Conservation (phyloP, 2,329 filamentous ascomycete species). For the Herpotrichia juniperi region DNA sequence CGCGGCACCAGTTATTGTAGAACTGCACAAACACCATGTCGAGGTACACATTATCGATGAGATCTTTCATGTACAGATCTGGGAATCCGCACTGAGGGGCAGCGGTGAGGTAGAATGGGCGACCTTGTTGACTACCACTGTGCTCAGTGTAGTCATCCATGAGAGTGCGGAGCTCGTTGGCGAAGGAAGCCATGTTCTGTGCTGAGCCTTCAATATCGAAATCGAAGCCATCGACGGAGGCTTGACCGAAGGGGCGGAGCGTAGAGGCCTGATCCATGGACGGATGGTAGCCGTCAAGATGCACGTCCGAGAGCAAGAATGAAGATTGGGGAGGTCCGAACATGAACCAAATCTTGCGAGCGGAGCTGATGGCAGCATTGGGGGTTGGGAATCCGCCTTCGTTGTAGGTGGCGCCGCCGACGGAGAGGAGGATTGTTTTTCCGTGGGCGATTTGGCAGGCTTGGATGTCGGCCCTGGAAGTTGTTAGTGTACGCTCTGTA, state of each 20-base stretch:
- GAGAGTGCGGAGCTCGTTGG: constrained; percentile 59
- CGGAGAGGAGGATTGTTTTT: constrained; percentile 75
- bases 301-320: constrained; percentile 69
- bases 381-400: constrained; percentile 66
- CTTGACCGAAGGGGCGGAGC: constrained; percentile 70
- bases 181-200: constrained; percentile 67
- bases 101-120: constrained; percentile 64
- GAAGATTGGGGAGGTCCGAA: constrained; percentile 64
- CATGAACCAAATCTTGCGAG: constrained; percentile 68
- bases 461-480: constrained; percentile 52
- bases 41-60: constrained; percentile 61
- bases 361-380: constrained; percentile 38
- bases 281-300: too few species aligned
- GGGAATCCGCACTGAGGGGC: constrained; percentile 73
- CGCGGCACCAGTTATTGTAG: constrained; percentile 72
- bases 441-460: constrained; percentile 66
- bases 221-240: constrained; percentile 76
- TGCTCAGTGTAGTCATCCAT: constrained; percentile 56
- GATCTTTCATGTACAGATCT: constrained; percentile 62
- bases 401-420: constrained; percentile 73
- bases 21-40: constrained; percentile 70
- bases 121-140: constrained; percentile 33
- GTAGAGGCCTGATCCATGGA: too few species aligned
- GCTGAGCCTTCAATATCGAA: constrained; percentile 72
- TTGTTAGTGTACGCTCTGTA: neutral